Base-by-base conservation (phyloP, 352 stramenopile species). In the Phytophthora agathidicida region DNA sequence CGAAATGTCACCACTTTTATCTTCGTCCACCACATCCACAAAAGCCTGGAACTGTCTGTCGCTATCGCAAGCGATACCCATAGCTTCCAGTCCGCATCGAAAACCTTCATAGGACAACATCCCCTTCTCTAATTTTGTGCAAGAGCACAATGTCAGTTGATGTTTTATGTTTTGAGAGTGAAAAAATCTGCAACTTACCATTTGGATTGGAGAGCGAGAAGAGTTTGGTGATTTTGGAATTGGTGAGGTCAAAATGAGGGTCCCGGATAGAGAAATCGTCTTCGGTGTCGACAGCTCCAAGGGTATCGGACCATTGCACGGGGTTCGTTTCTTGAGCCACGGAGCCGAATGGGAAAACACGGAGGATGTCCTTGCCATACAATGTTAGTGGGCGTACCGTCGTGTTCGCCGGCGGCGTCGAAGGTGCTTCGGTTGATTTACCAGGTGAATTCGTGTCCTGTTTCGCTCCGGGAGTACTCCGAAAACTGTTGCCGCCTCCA, bases 1-100 rank as follows among this genome's bases (percentile, higher is more conserved):
- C 35, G 81, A 87, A 39, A 96, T 96, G 33, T 72, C 66, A 26
- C 83, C 80, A 56, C 77, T 91, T 27, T 82, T 71, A 51, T 94
- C 80, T 44, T 88, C 76, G 38, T 96, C 85, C 6, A 94, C 75
- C 20, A 89, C 86, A 1, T 77, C 32, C n/a, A 93, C 81, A 44
- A 95, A 90, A 14, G 68, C 56, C 16, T 71, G 60, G 43, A 94
- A 92, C 46, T 86, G 71, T 1, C 70, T 65, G 38, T 92, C 75
- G 22, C 77, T 75, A 13, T 69, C 73, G 43, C 68, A 84, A 16
- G 73, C 59, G 35, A 93, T 93, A 7, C 80, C 80, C 75, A 93
- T 89, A 7, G 76, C 82, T 24, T 88, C 71, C 14, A 93, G 54
- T 2, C 82, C 82, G 10, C 68, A 59, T 1, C 83, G 66, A 35